phyloP scores from a whole-genome alignment of 176 grass and related monocot species.

The Saccharum officinarum region DNA sequence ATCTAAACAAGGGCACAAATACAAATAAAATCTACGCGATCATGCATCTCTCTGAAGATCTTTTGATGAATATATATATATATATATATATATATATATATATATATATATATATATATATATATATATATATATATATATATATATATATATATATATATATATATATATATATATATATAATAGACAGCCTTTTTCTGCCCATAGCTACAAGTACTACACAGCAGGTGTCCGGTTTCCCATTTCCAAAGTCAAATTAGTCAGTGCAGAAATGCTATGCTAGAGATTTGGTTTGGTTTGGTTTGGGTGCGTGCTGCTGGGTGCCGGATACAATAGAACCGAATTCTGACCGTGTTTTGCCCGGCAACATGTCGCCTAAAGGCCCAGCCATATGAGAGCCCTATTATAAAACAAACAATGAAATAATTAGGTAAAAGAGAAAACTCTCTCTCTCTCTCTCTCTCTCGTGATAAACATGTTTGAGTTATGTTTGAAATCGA shows the following conservation, averaged over 20 bases:
- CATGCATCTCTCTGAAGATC: not conserved
- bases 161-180: too few relatives aligned
- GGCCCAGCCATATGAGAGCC: constrained; percentile 26
- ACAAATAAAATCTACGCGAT: constrained; percentile 19
- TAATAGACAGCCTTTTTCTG: constrained; percentile 7
- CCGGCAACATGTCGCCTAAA: constrained; percentile 53
- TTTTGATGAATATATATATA: constrained; percentile 19
- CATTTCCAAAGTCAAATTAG: constrained; percentile 34
- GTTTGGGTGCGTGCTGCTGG: constrained; percentile 8
- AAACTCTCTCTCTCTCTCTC: not conserved
- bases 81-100: too few relatives aligned
- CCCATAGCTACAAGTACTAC: constrained; percentile 21
- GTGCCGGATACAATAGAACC: constrained; percentile 34
- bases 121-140: too few relatives aligned
- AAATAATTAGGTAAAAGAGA: not conserved
- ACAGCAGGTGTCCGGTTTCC: constrained; percentile 5
- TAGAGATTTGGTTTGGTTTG: constrained; percentile 37
- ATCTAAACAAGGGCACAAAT: too few relatives aligned
- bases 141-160: too few relatives aligned
- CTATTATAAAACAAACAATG: not conserved
- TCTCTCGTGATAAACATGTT: constrained; percentile 11
- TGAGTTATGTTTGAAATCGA: constrained; percentile 5
- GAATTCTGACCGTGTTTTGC: constrained; percentile 41
- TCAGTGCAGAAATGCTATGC: constrained; percentile 7
- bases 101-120: too few relatives aligned